Evolutionary conservation across 768 basidiomycete genomes (phyloP).

Genomic region (Suillus bovinus): DNA sequence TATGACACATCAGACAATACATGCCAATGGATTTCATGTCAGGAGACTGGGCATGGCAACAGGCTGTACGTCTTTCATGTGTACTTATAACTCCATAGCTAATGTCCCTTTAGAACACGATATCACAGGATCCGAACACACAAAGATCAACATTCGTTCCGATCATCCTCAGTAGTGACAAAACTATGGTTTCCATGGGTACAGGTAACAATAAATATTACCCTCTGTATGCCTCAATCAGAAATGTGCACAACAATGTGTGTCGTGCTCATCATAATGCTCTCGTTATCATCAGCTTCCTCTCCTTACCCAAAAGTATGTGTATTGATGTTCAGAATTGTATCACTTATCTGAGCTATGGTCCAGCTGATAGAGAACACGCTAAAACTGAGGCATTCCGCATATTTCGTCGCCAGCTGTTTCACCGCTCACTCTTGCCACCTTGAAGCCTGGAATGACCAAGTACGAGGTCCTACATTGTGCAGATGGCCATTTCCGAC

Average conservation of each 20-base stretch:
- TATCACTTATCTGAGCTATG: no score
- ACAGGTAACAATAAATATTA: slow-evolving; percentile 16
- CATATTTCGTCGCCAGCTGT: no score
- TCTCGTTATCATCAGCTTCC: slow-evolving; percentile 27
- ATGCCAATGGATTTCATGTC: no score
- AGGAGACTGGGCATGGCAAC: no score
- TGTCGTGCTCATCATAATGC: slow-evolving; percentile 10
- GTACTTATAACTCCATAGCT: no score
- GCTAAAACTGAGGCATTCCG: no score
- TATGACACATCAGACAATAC: no score
- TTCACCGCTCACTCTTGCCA: no score
- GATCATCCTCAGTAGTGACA: slow-evolving; percentile 14
- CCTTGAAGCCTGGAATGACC: no score
- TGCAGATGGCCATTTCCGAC: slow-evolving; percentile 32
- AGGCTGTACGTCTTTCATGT: neutral
- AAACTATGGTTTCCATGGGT: slow-evolving; percentile 15
- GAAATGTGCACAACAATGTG: slow-evolving; percentile 14
- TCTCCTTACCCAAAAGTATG: slow-evolving; percentile 32
- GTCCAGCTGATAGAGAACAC: no score
- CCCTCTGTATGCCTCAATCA: slow-evolving; percentile 15
- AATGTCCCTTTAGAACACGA: no score
- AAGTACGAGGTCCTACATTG: slow-evolving; percentile 10
- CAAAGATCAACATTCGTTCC: slow-evolving; percentile 15
- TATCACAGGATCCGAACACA: neutral
- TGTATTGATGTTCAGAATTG: neutral